Percentiles rank a stretch among this genome's conserved stretches.
Conservation (phyloP, 176 grass and related monocot genomes). For the Microstegium vimineum region DNA sequence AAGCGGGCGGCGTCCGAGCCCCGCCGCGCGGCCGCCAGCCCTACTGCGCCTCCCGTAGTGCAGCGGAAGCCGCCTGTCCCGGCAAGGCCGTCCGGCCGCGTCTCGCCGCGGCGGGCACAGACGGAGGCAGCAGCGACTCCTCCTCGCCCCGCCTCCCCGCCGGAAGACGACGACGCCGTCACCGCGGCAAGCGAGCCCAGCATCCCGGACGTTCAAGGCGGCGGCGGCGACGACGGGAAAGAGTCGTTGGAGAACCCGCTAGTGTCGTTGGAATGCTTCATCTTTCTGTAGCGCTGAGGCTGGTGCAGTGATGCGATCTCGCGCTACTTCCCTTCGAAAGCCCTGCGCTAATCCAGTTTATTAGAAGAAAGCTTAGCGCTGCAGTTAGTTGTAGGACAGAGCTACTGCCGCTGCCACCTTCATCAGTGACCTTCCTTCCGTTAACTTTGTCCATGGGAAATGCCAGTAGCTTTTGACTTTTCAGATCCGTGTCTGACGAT, state of each 20-base stretch:
- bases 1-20: slow-evolving; percentile 35
- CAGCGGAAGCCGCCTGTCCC: slow-evolving; percentile 29
- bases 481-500: neutral
- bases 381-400: neutral
- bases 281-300: slow-evolving; percentile 59
- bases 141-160: neutral
- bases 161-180: slow-evolving; percentile 12
- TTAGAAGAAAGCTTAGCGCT: no score
- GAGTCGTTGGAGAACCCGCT: slow-evolving; percentile 86
- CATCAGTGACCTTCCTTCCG: no score
- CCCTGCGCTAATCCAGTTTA: neutral
- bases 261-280: slow-evolving; percentile 93
- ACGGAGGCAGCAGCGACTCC: neutral
- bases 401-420: neutral
- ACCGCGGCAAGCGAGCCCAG: neutral
- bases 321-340: slow-evolving; percentile 17
- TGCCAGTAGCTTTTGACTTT: slow-evolving; percentile 2
- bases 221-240: slow-evolving; percentile 37
- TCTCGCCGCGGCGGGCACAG: slow-evolving; percentile 24
- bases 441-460: slow-evolving; percentile 20
- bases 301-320: neutral
- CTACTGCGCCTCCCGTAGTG: neutral
- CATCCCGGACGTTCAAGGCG: neutral
- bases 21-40: slow-evolving; percentile 23
- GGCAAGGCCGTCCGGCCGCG: slow-evolving; percentile 15